Evolutionary conservation across 2,329 filamentous ascomycete species (phyloP), one percentile per base, ranked within the genome.

Genomic region (Xylariaceae sp.): DNA sequence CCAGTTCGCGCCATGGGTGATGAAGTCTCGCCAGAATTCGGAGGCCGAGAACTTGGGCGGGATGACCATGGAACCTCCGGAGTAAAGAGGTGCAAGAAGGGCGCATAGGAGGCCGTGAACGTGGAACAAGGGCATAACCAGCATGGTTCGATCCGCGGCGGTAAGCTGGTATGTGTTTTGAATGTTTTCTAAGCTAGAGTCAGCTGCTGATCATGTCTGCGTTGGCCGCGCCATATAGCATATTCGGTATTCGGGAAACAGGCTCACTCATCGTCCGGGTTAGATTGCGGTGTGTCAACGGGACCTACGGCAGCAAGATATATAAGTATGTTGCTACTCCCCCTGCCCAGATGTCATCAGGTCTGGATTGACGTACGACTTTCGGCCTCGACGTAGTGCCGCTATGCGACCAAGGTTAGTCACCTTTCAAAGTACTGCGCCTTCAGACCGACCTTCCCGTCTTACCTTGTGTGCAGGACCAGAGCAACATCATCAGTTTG

Each of bases 61-160:
- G 4, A 95, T 86, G 54, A 95, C 78, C 57, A 91, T 87, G 5
- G 88, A 91, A 53, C 89, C 88, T 32, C 86, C 87, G 2, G 87
- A 86, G 62, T 80, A 77, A 8, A 95, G 77, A 1, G 89, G 88
- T 1, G 88, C 87, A 3, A 95, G 79, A 64, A 95, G 88, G 26
- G 83, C 89, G 57, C 89, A 91, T 11, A 95, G 78, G 2, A 95
- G 79, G n/a, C 90, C 90, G 68, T 94, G 89, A 47, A 95, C 89
- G 72, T 95, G 89, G 78, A 95, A 95, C 1, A 95, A 79, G 19
- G 89, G 89, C 89, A 95, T 95, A 57, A 95, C 89, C 12, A 95
- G 80, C 80, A 91, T 86, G 31, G 89, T 92, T 46, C 89, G 83
- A 70, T 95, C 89, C 50, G 78, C 68, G 4, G 82, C 70, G 0